phyloP scores from a whole-genome alignment of 2,329 filamentous ascomycete species.

The Aspergillus eucalypticola region DNA sequence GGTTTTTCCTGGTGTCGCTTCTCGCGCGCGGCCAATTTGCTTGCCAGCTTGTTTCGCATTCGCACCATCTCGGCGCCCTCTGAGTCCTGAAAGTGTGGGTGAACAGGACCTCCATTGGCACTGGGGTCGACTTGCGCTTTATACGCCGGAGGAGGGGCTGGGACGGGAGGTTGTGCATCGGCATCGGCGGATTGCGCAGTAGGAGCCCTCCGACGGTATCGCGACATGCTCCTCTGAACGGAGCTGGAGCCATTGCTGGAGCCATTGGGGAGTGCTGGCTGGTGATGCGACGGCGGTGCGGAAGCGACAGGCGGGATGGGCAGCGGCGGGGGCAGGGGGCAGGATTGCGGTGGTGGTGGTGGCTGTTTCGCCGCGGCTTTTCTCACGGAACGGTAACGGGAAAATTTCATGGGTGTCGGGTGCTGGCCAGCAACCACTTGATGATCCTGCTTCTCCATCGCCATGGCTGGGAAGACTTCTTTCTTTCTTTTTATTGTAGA shows the following conservation, averaged over 20 bases:
- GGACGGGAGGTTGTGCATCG: constrained; percentile 10
- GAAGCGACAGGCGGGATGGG: constrained; percentile 23
- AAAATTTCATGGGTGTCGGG: constrained; percentile 48
- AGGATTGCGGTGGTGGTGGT: constrained; percentile 28
- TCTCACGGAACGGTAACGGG: constrained; percentile 61
- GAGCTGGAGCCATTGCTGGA: constrained; percentile 13
- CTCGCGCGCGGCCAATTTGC: constrained; percentile 6
- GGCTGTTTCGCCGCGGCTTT: constrained; percentile 42
- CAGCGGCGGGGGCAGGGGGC: constrained; percentile 13
- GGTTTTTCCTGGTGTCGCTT: constrained; percentile 10
- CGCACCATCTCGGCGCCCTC: constrained; percentile 4
- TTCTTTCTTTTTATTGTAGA: not conserved
- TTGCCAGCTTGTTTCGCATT: not conserved
- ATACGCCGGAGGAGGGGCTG: constrained; percentile 13
- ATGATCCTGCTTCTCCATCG: constrained; percentile 25
- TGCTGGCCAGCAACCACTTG: constrained; percentile 14
- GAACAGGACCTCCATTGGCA: not conserved
- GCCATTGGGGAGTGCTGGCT: not conserved
- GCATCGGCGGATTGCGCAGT: constrained; percentile 19
- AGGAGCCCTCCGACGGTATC: constrained; percentile 32
- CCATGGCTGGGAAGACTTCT: constrained; percentile 8
- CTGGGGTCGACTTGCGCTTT: not conserved
- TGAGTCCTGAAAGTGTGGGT: not conserved
- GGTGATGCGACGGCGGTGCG: constrained; percentile 13
- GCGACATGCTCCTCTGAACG: constrained; percentile 37